phyloP scores from a whole-genome alignment of 306 rosid genomes.

The Acacia acuminata region DNA sequence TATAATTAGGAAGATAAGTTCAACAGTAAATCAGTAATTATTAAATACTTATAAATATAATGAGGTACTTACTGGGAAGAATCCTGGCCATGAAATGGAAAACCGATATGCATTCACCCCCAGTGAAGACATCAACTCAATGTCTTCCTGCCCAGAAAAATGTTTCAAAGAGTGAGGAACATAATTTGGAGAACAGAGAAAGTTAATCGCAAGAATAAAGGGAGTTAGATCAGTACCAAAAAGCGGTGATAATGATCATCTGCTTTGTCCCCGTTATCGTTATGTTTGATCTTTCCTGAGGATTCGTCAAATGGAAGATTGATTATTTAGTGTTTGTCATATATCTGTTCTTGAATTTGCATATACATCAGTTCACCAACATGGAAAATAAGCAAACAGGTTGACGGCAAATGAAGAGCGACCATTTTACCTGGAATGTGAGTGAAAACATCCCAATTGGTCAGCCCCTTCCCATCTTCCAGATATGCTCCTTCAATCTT shows the following conservation, averaged over 20 bases:
- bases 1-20: slow-evolving; percentile 6
- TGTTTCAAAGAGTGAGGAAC: background rate
- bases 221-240: slow-evolving; percentile 34
- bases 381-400: background rate
- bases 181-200: background rate
- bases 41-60: background rate
- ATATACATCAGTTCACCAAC: background rate
- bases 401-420: background rate
- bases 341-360: background rate
- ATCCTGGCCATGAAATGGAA: slow-evolving; percentile 76
- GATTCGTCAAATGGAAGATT: background rate
- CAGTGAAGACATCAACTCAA: slow-evolving; percentile 48
- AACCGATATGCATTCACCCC: slow-evolving; percentile 65
- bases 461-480: slow-evolving; percentile 63
- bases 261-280: slow-evolving; percentile 67
- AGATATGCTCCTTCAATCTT: slow-evolving; percentile 62
- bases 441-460: slow-evolving; percentile 62
- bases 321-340: background rate
- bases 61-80: slow-evolving; percentile 55
- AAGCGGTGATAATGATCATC: slow-evolving; percentile 72
- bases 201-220: background rate
- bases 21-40: background rate
- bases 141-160: no score
- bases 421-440: slow-evolving; percentile 50
- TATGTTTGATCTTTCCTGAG: slow-evolving; percentile 49